phyloP scores from a whole-genome alignment of 2,329 filamentous ascomycete genomes.

The Aureobasidium melanogenum region DNA sequence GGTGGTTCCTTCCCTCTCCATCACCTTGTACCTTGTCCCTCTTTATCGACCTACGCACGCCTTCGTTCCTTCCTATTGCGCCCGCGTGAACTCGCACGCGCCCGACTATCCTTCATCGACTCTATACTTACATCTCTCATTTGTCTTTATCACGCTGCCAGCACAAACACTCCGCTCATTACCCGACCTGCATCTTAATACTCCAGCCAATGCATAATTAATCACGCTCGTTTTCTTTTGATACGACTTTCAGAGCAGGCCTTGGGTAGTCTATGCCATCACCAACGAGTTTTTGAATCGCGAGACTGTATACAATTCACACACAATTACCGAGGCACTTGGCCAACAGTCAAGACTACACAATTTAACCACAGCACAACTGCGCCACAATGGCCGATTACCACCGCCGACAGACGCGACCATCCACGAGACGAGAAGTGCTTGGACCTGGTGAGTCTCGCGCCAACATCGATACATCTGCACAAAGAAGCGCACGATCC shows the following conservation, averaged over 20 bases:
- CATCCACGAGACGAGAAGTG: slow-evolving; percentile 11
- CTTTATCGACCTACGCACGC: not conserved
- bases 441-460: slow-evolving; percentile 16
- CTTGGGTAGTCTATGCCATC: not conserved
- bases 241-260: not conserved
- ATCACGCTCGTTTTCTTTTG: slow-evolving; percentile 4
- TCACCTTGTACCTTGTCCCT: slow-evolving; percentile 9
- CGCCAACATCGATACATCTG: slow-evolving; percentile 14
- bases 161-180: not conserved
- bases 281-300: not conserved
- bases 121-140: slow-evolving; percentile 6
- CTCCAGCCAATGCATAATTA: slow-evolving; percentile 8
- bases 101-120: slow-evolving; percentile 9
- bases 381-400: slow-evolving; percentile 1
- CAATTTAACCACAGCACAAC: not conserved
- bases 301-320: not conserved
- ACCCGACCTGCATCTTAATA: slow-evolving; percentile 8
- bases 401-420: slow-evolving; percentile 1
- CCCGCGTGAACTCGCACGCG: not conserved
- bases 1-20: slow-evolving; percentile 11
- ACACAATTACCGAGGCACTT: not conserved
- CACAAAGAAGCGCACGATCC: slow-evolving; percentile 6
- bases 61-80: not conserved
- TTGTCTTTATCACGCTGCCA: not conserved
- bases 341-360: not conserved